A percentile compares a stretch with the other conserved stretches of the same genome.
Evolutionary conservation across 2,329 filamentous ascomycete species (phyloP).

Genomic region (Exophiala viscosa): DNA sequence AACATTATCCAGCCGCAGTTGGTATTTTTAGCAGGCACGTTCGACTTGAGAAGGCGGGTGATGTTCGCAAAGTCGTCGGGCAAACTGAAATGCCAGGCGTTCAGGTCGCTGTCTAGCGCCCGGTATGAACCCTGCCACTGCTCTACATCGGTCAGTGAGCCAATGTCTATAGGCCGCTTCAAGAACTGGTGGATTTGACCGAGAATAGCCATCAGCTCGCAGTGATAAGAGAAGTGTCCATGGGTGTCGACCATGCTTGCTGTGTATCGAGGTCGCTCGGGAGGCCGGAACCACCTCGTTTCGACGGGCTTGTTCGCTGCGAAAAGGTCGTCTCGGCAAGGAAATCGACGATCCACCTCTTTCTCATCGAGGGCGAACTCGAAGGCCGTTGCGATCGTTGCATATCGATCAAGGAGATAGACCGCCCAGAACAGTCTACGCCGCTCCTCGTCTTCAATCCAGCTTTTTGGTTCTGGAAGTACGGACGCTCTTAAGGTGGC

Average conservation of each 20-base stretch:
- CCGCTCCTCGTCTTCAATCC: constrained; percentile 84
- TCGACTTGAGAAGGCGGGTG: constrained; percentile 66
- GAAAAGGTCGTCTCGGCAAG: constrained; percentile 84
- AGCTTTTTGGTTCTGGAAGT: constrained; percentile 75
- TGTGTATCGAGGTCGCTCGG: constrained; percentile 57
- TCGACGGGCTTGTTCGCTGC: constrained; percentile 78
- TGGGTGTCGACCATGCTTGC: constrained; percentile 73
- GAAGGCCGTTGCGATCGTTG: constrained; percentile 85
- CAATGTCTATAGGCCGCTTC: constrained; percentile 85
- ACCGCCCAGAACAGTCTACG: constrained; percentile 91
- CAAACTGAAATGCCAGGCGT: constrained; percentile 77
- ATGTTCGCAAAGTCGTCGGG: constrained; percentile 83
- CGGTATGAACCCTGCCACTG: constrained; percentile 85
- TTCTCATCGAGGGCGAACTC: constrained; percentile 86
- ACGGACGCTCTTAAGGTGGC: constrained; percentile 84
- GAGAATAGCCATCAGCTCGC: constrained; percentile 82
- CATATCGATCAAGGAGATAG: constrained; percentile 84
- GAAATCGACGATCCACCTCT: constrained; percentile 81
- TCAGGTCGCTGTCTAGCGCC: constrained; percentile 74
- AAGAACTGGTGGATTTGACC: constrained; percentile 85
- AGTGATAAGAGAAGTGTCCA: constrained; percentile 83
- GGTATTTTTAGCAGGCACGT: constrained; percentile 63
- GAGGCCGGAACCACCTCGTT: constrained; percentile 72
- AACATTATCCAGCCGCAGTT: constrained; percentile 88
- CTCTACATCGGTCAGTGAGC: constrained; percentile 77